These are phyloP conservation scores for Saksenaea oblongispora DNA, from an alignment of 371 early-diverging fungal species.

Conservation along the genomic window DNA sequence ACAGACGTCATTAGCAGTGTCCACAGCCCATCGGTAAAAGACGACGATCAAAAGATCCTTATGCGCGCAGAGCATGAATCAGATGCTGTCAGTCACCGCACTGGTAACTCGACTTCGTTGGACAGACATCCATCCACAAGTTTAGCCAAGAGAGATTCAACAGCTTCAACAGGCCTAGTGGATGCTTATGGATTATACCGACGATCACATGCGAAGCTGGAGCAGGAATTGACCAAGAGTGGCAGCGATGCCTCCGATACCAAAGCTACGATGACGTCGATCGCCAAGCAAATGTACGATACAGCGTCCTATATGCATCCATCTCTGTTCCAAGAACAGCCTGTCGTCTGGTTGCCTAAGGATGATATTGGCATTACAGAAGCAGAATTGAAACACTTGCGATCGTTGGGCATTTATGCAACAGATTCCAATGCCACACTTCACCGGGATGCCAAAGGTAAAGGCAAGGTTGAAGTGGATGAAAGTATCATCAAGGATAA, in stretches of 20 bases:
- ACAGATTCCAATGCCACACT: slow-evolving; percentile 10
- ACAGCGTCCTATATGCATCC: slow-evolving; percentile 24
- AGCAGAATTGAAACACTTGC: slow-evolving; percentile 13
- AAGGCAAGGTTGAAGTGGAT: slow-evolving; percentile 18
- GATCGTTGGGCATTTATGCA: slow-evolving; percentile 10
- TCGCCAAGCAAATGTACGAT: slow-evolving; percentile 11
- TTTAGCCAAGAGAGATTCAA: not conserved
- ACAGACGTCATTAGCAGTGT: not conserved
- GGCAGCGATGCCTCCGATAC: not conserved
- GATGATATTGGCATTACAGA: slow-evolving; percentile 27
- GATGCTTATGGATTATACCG: not conserved
- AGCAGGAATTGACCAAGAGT: not conserved
- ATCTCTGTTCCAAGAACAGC: slow-evolving; percentile 14
- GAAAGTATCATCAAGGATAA: slow-evolving; percentile 12
- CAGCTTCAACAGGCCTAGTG: not conserved
- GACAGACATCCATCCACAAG: not conserved
- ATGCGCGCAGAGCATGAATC: not conserved
- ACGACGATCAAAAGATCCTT: not conserved
- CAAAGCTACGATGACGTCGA: not conserved
- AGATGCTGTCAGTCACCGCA: not conserved
- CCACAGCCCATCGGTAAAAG: not conserved
- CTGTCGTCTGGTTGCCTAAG: slow-evolving; percentile 27
- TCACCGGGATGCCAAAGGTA: slow-evolving; percentile 12
- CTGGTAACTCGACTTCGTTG: not conserved
- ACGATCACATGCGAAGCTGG: not conserved